Base-by-base conservation (phyloP, 225 moss, liverwort and hornwort species). In the Pseudoscleropodium purum region DNA sequence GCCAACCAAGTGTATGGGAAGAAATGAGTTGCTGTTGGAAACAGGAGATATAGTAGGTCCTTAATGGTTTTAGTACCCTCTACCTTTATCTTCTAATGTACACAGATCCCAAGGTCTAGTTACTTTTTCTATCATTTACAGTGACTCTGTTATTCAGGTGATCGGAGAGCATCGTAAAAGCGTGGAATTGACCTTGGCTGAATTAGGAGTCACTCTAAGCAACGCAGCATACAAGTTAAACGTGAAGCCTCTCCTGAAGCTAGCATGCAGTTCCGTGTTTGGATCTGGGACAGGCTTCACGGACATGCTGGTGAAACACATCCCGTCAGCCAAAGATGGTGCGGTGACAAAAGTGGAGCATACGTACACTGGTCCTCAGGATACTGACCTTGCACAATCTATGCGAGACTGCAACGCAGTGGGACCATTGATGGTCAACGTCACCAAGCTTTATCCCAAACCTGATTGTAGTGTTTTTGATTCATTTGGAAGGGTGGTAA, bases 261-360 rank as follows among this genome's bases (percentile, higher is more conserved):
- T 97, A 73, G 97, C 99, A 21, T 99, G 99, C 84, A 99, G 99
- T 90, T 92, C 99, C 45, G 99, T 97, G 24, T 99, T 99, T 85
- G 97, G 97, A 27, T 95, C 97, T 36, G 96, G 97, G 33, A 92
- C 96, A 75, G 99, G 97, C 72, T 97, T 99, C 79, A 91, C 99
- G n/a, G 99, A 97, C 91, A 99, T 99, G 97, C 90, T 99, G 88
- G 99, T 99, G 63, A 95, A 96, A 47, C 99, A 99, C 85, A 96
- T 97, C 74, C 97, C 97, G 7, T 96, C 97, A 47, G 97, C 99
- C 49, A 99, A 97, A 84, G 96, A 96, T 45, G 96, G 96, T 61
- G 96, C 99, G n/a, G 84, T 88, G n/a, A 93, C 94, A 29, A 96
- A 91, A 90, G 93, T 97, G 43, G 99, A 97, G 92, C 97, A 97